These are phyloP conservation scores for Hymenoscyphus albidus DNA, from an alignment of 2,329 filamentous ascomycete genomes.

Conservation along the genomic window DNA sequence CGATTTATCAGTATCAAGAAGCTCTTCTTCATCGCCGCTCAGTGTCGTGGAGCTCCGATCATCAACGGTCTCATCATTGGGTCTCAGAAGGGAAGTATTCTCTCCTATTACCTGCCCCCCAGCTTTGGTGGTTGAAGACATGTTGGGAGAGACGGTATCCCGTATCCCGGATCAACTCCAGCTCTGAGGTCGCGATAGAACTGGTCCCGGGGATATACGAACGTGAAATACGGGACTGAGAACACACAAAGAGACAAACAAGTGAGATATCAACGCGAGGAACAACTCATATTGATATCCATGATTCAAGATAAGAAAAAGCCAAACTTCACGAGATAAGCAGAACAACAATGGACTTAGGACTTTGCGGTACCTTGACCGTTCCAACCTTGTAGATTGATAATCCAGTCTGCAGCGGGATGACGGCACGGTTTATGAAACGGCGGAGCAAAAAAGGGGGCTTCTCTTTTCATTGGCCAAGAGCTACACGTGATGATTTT, in stretches of 20 bases:
- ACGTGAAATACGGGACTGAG: neutral
- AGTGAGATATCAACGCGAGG: neutral
- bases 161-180: neutral
- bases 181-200: too few species aligned
- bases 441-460: too few species aligned
- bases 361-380: neutral
- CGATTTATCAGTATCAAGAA: slow-evolving; percentile 24
- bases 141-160: neutral
- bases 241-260: neutral
- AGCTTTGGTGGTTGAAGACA: neutral
- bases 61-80: slow-evolving; percentile 8
- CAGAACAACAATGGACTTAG: neutral
- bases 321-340: neutral
- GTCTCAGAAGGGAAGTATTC: neutral
- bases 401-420: neutral
- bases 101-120: neutral
- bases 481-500: too few species aligned
- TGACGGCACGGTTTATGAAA: too few species aligned
- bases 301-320: neutral
- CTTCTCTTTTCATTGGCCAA: too few species aligned
- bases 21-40: slow-evolving; percentile 25
- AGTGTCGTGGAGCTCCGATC: slow-evolving; percentile 19
- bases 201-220: neutral
- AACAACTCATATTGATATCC: neutral
- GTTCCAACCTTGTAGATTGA: neutral